These are phyloP conservation scores for Shiraia bambusicola DNA, from an alignment of 2,329 filamentous ascomycete species.

Conservation along the genomic window DNA sequence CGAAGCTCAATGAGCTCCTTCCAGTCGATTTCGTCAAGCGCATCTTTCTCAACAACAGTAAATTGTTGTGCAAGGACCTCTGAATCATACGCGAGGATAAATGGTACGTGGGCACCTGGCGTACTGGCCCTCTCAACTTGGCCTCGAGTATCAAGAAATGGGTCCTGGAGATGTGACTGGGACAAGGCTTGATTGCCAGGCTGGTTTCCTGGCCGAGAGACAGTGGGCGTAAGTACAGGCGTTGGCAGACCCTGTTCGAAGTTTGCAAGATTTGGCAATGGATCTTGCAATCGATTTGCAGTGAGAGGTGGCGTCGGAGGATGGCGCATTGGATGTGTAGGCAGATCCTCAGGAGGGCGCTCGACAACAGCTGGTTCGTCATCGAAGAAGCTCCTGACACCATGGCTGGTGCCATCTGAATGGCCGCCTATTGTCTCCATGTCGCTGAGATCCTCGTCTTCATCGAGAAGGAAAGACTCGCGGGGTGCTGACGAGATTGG, in stretches of 20 bases:
- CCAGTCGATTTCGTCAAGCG: slow-evolving; percentile 84
- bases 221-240: slow-evolving; percentile 42
- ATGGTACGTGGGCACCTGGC: slow-evolving; percentile 63
- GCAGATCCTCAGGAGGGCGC: slow-evolving; percentile 29
- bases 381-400: slow-evolving; percentile 53
- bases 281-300: slow-evolving; percentile 33
- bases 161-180: slow-evolving; percentile 19
- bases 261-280: slow-evolving; percentile 27
- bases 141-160: slow-evolving; percentile 26
- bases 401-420: slow-evolving; percentile 41
- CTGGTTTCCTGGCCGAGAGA: slow-evolving; percentile 26
- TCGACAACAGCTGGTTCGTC: slow-evolving; percentile 46
- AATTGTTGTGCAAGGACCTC: slow-evolving; percentile 79
- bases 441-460: slow-evolving; percentile 59
- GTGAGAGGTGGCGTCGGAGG: slow-evolving; percentile 50
- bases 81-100: slow-evolving; percentile 79
- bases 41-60: slow-evolving; percentile 83
- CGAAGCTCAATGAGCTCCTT: slow-evolving; percentile 81
- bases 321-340: slow-evolving; percentile 39
- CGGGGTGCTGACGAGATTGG: slow-evolving; percentile 37
- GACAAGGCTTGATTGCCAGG: slow-evolving; percentile 26
- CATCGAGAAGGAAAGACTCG: slow-evolving; percentile 54
- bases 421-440: slow-evolving; percentile 54
- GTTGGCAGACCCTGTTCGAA: slow-evolving; percentile 42
- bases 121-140: slow-evolving; percentile 13